phyloP scores from a whole-genome alignment of 192 early-diverging fungal genomes.

The Mortierella alpina region DNA sequence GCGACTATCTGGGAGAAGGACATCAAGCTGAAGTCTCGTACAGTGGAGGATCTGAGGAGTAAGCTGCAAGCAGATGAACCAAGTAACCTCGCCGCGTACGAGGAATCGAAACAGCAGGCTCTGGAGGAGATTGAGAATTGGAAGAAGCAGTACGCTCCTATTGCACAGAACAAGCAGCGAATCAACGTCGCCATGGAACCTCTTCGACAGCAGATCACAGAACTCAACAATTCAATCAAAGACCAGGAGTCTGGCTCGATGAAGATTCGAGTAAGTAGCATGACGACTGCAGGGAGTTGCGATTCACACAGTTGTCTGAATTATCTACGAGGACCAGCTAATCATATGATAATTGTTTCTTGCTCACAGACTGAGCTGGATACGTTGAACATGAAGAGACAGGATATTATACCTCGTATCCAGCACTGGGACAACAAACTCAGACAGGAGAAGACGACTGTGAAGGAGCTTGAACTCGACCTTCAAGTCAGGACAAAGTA shows the following conservation, averaged over 20 bases:
- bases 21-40: slow-evolving; percentile 9
- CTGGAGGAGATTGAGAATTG: slow-evolving; percentile 65
- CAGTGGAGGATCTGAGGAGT: slow-evolving; percentile 14
- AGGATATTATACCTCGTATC: slow-evolving; percentile 8
- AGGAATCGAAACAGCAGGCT: slow-evolving; percentile 61
- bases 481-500: slow-evolving; percentile 36
- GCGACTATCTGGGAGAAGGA: slow-evolving; percentile 16
- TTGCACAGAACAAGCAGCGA: slow-evolving; percentile 53
- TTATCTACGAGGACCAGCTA: not conserved
- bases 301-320: not conserved
- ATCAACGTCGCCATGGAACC: slow-evolving; percentile 45
- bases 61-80: slow-evolving; percentile 67
- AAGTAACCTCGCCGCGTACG: slow-evolving; percentile 68
- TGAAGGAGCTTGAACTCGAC: slow-evolving; percentile 29
- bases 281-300: no score
- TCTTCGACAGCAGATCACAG: slow-evolving; percentile 53
- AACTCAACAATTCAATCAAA: slow-evolving; percentile 47
- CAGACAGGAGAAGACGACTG: slow-evolving; percentile 39
- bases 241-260: not conserved
- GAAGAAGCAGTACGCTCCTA: slow-evolving; percentile 68
- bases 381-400: slow-evolving; percentile 10
- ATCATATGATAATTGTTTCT: not conserved
- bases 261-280: slow-evolving; percentile 31
- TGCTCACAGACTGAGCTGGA: slow-evolving; percentile 24
- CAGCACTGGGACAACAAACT: slow-evolving; percentile 68